Evolutionary conservation across 1,284 basidiomycete genomes (phyloP).

Genomic region (Ustilago cynodontis): DNA sequence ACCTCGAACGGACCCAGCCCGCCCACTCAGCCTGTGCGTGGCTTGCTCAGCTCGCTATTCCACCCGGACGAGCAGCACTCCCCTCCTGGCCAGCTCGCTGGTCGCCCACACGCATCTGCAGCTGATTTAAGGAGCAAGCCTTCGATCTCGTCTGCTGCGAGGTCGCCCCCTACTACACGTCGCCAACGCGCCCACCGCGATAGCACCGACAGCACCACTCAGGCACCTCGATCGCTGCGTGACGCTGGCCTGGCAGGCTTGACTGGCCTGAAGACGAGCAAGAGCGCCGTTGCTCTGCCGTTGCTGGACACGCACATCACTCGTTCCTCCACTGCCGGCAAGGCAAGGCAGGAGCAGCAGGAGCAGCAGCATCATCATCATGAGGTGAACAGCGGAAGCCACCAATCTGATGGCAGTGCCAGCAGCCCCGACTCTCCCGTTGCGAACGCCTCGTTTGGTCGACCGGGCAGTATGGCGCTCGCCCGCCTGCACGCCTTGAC

Average conservation of each 20-base stretch:
- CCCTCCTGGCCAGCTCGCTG: conserved; percentile 58
- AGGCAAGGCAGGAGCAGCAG: conserved; percentile 33
- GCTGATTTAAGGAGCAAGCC: conserved; percentile 53
- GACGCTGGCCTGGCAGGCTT: conserved; percentile 41
- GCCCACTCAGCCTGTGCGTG: conserved; percentile 50
- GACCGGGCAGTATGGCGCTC: conserved; percentile 48
- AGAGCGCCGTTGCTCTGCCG: conserved; percentile 76
- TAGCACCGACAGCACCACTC: conserved; percentile 36
- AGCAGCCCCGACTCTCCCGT: conserved; percentile 46
- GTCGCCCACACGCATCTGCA: conserved; percentile 60
- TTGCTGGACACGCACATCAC: conserved; percentile 72
- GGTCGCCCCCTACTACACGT: conserved; percentile 33
- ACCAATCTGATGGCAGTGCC: conserved; percentile 38
- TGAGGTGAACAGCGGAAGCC: conserved; percentile 18
- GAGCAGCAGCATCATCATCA: conserved; percentile 12
- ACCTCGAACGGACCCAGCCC: conserved; percentile 34
- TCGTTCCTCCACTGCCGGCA: conserved; percentile 69
- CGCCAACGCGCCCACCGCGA: conserved; percentile 40
- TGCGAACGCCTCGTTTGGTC: conserved; percentile 24
- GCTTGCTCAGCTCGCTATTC: conserved; percentile 66
- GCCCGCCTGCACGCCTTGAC: conserved; percentile 47
- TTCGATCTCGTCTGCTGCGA: conserved; percentile 24
- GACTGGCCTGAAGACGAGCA: conserved; percentile 74
- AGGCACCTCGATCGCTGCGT: conserved; percentile 29
- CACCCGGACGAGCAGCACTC: conserved; percentile 64